Percentiles rank a stretch among this genome's conserved stretches.
Evolutionary conservation across 2,329 filamentous ascomycete species (phyloP).

Genomic region (Aspergillus persii): DNA sequence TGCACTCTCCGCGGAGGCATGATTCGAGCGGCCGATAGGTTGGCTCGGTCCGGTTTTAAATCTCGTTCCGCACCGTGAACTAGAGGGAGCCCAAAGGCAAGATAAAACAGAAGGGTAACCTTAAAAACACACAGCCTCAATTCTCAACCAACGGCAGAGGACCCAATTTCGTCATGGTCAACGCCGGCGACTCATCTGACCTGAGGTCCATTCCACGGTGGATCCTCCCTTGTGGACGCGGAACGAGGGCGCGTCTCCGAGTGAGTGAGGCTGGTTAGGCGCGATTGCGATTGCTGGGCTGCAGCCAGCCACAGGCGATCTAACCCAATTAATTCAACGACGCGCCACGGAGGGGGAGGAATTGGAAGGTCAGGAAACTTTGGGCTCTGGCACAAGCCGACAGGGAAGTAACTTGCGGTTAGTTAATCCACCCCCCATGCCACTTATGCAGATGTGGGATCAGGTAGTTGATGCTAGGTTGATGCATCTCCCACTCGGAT

Average conservation of each 20-base stretch:
- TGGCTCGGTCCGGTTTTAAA: not conserved
- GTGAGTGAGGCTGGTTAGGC: slow-evolving; percentile 24
- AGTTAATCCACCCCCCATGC: slow-evolving; percentile 9
- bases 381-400: not conserved
- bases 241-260: slow-evolving; percentile 26
- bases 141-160: not conserved
- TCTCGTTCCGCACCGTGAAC: not conserved
- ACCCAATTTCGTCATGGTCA: not conserved
- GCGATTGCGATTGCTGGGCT: slow-evolving; percentile 14
- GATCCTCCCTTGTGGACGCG: slow-evolving; percentile 12
- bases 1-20: not conserved
- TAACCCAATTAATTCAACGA: not conserved
- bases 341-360: not conserved
- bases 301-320: slow-evolving; percentile 19
- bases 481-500: slow-evolving; percentile 11
- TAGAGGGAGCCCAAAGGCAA: too few relatives aligned
- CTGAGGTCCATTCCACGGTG: not conserved
- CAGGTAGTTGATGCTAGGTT: slow-evolving; percentile 8
- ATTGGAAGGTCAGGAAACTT: not conserved
- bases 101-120: not conserved
- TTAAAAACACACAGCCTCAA: not conserved
- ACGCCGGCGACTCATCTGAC: slow-evolving; percentile 16
- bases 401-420: not conserved
- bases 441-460: slow-evolving; percentile 15
- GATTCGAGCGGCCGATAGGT: not conserved